Conservation (phyloP, 83 land plant species). For the Picea abies region DNA sequence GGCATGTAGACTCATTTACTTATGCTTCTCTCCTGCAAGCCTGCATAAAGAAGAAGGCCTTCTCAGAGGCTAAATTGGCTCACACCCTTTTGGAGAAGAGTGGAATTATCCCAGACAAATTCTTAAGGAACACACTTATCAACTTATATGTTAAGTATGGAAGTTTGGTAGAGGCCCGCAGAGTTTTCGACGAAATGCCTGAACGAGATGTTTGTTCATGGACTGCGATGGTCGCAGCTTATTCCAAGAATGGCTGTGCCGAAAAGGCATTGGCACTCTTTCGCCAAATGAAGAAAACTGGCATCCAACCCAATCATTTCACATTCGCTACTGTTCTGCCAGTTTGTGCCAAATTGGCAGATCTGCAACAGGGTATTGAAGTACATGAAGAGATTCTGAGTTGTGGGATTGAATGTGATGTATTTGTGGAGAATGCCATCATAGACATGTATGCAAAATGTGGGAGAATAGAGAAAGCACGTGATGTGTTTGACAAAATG, state of each 20-base stretch:
- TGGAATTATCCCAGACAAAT: not conserved
- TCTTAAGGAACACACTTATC: slow-evolving; percentile 25
- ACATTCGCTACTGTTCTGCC: slow-evolving; percentile 54
- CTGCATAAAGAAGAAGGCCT: too few relatives aligned
- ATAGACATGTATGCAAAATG: slow-evolving; percentile 62
- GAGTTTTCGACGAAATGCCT: slow-evolving; percentile 29
- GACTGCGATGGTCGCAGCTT: slow-evolving; percentile 54
- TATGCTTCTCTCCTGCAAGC: too few relatives aligned
- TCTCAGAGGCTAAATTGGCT: too few relatives aligned
- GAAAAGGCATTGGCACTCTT: slow-evolving; percentile 35
- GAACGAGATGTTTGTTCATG: slow-evolving; percentile 33
- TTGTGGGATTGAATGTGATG: too few relatives aligned
- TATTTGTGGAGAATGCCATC: not conserved
- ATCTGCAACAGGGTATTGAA: slow-evolving; percentile 40
- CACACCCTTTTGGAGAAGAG: too few relatives aligned
- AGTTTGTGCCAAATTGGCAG: slow-evolving; percentile 42
- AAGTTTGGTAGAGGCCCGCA: slow-evolving; percentile 17
- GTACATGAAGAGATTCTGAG: slow-evolving; percentile 53
- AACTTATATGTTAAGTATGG: slow-evolving; percentile 18
- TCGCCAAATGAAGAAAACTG: slow-evolving; percentile 37
- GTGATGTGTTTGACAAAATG: too few relatives aligned
- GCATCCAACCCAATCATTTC: slow-evolving; percentile 47
- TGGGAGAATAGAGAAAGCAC: slow-evolving; percentile 46
- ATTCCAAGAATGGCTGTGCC: slow-evolving; percentile 31
- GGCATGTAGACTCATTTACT: too few relatives aligned